Conservation (phyloP, 208 protist genomes). For the Leishmania turanica region DNA sequence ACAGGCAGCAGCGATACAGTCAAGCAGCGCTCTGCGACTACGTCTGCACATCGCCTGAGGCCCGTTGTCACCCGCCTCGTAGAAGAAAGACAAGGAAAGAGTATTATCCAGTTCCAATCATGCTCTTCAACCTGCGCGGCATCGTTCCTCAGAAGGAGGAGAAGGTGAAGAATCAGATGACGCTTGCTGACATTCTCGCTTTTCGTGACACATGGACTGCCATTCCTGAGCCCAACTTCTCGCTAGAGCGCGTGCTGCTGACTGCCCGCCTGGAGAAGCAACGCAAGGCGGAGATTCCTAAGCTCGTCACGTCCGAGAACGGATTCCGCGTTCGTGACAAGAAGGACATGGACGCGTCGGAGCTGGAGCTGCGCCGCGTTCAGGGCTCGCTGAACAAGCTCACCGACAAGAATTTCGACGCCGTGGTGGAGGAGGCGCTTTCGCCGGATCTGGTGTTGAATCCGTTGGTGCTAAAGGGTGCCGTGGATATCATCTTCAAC, state of each 20-base stretch:
- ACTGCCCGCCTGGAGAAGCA: constrained; percentile 53
- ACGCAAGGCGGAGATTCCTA: constrained; percentile 68
- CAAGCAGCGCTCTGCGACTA: neutral
- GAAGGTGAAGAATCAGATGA: constrained; percentile 78
- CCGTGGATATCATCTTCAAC: constrained; percentile 84
- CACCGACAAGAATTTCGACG: constrained; percentile 85
- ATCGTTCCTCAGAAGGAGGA: constrained; percentile 61
- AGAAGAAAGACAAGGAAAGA: neutral
- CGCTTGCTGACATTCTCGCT: constrained; percentile 69
- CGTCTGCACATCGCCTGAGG: neutral
- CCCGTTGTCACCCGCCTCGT: neutral
- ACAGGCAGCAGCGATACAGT: neutral
- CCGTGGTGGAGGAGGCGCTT: constrained; percentile 63
- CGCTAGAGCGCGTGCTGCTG: constrained; percentile 65
- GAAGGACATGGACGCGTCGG: constrained; percentile 67
- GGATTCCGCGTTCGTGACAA: constrained; percentile 81
- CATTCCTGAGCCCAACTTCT: constrained; percentile 66
- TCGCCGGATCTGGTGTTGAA: constrained; percentile 76
- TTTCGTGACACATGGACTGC: constrained; percentile 87
- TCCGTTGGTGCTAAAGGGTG: constrained; percentile 55
- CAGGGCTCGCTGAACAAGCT: constrained; percentile 90
- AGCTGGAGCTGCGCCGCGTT: constrained; percentile 70
- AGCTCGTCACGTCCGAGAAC: constrained; percentile 83
- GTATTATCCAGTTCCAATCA: neutral
- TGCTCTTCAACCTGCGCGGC: constrained; percentile 80